Conservation (phyloP, 1,284 basidiomycete genomes). For the Cryptococcus deneoformans region DNA sequence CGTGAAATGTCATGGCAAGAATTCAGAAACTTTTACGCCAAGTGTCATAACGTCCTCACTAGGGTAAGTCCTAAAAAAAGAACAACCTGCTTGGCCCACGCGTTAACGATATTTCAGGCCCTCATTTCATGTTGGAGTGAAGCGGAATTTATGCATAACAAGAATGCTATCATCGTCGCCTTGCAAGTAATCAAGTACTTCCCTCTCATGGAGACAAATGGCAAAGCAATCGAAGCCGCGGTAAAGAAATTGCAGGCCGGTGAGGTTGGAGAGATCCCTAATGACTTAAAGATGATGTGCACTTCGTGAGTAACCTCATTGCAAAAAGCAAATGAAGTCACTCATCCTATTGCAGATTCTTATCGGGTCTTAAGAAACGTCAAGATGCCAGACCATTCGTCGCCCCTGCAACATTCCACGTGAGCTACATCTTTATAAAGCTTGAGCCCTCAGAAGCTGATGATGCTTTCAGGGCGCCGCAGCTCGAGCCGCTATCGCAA, state of each 20-base stretch:
- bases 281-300: constrained; percentile 35
- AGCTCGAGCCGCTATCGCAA: constrained; percentile 2
- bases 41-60: constrained; percentile 74
- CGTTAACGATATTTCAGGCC: constrained; percentile 42
- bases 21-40: constrained; percentile 69
- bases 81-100: not conserved
- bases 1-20: constrained; percentile 62
- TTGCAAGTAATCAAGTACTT: constrained; percentile 86
- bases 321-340: not conserved
- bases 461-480: constrained; percentile 5
- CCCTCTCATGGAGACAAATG: constrained; percentile 61
- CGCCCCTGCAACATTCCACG: constrained; percentile 21
- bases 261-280: constrained; percentile 24
- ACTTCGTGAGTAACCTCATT: constrained; percentile 9
- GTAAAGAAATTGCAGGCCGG: constrained; percentile 59
- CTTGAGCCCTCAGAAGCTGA: not conserved
- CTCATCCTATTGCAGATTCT: constrained; percentile 14
- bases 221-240: constrained; percentile 59
- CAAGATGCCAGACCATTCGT: constrained; percentile 26
- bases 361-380: constrained; percentile 29
- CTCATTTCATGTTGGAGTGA: constrained; percentile 45
- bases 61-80: constrained; percentile 24
- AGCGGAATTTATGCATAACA: constrained; percentile 86
- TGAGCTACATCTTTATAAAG: constrained; percentile 5
- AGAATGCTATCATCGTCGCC: constrained; percentile 84